Base-by-base conservation (phyloP, 805 yeast genomes). In the Blastobotrys terrestris region DNA sequence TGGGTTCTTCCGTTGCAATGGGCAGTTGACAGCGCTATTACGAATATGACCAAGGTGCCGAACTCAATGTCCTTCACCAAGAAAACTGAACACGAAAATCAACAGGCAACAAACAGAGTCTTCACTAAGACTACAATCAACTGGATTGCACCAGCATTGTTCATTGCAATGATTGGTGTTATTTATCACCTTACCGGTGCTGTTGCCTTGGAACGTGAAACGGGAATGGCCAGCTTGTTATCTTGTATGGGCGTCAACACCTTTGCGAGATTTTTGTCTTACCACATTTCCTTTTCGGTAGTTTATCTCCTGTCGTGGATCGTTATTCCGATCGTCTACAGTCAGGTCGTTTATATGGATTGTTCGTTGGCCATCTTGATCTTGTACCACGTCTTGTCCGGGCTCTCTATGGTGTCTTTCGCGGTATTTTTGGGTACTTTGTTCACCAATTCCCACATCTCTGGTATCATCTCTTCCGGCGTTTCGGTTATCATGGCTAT, bases 261-360 rank as follows among this genome's bases (percentile, higher is more conserved):
- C 44, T 13, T 54, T 2, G 55, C 67, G 1, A 55, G 71, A 16
- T 57, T 65, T 18, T 47, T 64, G 16, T 55, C 70, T 2, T 64
- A 56, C 49, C 63, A 61, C 44, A n/a, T 58, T 18, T 57, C 71
- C 2, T 68, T 58, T 57, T 57, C 68, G 3, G 44, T 56, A 3
- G 61, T 68, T 7, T 68, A 67, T 47, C 46, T 67, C 2, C 58
- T 66, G 2, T 66, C 67, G n/a, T 68, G 72, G 71, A 59, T 68
- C 40, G 52, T 60, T 16, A 58, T 67, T 19, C 69, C 66, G 14
- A 50, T 62, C 19, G 57, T 60, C 5, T 53, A 63, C 19, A 55
- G 58, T 13, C 42, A 41, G 8, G 60, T 60, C 21, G 59, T 66
- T 40, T 65, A 61, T 53, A 58, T 52, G 48, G 53, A 62, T 31